Conservation (phyloP, 2,329 filamentous ascomycete genomes). For the Thielaviopsis ethacetica region DNA sequence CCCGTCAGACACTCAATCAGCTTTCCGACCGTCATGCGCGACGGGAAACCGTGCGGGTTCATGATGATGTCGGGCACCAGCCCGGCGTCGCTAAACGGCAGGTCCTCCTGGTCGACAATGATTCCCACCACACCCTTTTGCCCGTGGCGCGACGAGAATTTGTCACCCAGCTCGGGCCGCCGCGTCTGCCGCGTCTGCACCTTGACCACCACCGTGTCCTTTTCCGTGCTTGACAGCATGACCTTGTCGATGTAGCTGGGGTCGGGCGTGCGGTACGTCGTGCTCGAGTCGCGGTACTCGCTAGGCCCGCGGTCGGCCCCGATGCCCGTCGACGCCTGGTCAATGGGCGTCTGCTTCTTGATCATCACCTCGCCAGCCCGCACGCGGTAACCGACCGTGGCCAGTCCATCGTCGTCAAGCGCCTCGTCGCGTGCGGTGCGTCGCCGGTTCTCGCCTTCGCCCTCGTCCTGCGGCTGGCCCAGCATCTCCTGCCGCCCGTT, state of each 20-base stretch:
- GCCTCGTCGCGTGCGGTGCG: slow-evolving; percentile 52
- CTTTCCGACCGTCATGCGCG: slow-evolving; percentile 98
- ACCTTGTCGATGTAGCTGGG: slow-evolving; percentile 91
- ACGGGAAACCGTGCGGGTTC: slow-evolving; percentile 99
- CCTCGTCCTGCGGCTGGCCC: slow-evolving; percentile 36
- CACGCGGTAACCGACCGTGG: slow-evolving; percentile 68
- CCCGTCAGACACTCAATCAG: slow-evolving; percentile 89
- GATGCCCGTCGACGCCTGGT: slow-evolving; percentile 57
- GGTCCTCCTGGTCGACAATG: slow-evolving; percentile 89
- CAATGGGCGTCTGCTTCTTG: slow-evolving; percentile 73
- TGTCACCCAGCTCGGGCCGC: slow-evolving; percentile 88
- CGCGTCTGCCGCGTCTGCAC: slow-evolving; percentile 93
- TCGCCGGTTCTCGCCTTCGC: slow-evolving; percentile 43
- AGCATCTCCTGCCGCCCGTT: slow-evolving; percentile 60
- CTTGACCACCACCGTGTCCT: slow-evolving; percentile 76
- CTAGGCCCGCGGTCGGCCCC: slow-evolving; percentile 48
- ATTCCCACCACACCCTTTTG: slow-evolving; percentile 97
- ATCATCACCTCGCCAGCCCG: slow-evolving; percentile 71
- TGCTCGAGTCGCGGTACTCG: slow-evolving; percentile 49
- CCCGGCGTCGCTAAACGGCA: slow-evolving; percentile 85
- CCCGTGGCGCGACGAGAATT: slow-evolving; percentile 95
- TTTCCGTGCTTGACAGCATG: slow-evolving; percentile 78
- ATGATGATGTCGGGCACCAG: slow-evolving; percentile 98
- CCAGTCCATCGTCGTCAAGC: slow-evolving; percentile 75
- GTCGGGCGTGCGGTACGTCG: slow-evolving; percentile 71